These are phyloP conservation scores for Aspergillus flavus DNA, from an alignment of 2,329 filamentous ascomycete species.

Conservation along the genomic window DNA sequence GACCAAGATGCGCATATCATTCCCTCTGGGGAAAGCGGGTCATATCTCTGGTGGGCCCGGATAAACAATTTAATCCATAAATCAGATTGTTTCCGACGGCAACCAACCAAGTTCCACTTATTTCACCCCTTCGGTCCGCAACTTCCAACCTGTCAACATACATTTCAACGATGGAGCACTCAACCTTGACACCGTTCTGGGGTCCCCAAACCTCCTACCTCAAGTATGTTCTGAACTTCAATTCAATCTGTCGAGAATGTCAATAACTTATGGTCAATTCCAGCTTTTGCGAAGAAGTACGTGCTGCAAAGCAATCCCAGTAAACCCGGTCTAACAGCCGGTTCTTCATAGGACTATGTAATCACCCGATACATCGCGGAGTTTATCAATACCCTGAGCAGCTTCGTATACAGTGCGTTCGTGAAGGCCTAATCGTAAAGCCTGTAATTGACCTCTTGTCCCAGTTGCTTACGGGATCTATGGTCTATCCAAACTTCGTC, in stretches of 20 bases:
- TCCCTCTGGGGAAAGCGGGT: no score
- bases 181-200: constrained; percentile 25
- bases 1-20: no score
- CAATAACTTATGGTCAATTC: not conserved
- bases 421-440: not conserved
- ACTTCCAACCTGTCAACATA: not conserved
- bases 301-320: not conserved
- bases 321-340: not conserved
- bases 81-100: no score
- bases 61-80: not conserved
- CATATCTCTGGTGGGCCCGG: no score
- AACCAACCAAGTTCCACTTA: not conserved
- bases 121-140: not conserved
- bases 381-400: constrained; percentile 51
- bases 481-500: constrained; percentile 33
- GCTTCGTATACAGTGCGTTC: constrained; percentile 38
- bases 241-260: not conserved
- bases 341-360: constrained; percentile 37
- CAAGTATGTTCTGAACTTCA: constrained; percentile 22
- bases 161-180: not conserved
- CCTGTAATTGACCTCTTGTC: not conserved
- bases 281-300: constrained; percentile 36
- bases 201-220: constrained; percentile 33
- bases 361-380: constrained; percentile 49
- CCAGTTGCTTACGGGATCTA: constrained; percentile 44